Percentiles rank a stretch among this genome's conserved stretches.
phyloP scores from a whole-genome alignment of 176 grass and related monocot genomes.

The Paspalum notatum region DNA sequence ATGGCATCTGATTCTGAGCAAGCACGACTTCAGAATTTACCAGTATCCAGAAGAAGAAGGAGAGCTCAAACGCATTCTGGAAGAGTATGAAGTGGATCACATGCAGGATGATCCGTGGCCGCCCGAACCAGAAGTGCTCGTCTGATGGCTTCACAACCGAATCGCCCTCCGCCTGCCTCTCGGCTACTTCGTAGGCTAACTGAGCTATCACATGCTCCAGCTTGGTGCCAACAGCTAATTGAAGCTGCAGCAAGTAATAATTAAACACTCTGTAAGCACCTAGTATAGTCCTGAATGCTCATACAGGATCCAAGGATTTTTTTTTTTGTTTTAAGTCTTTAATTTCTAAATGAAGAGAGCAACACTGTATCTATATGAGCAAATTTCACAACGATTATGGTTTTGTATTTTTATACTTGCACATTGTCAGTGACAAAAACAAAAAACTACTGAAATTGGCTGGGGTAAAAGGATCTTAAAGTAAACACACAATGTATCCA shows the following conservation, averaged over 20 bases:
- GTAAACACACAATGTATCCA: conserved; percentile 4
- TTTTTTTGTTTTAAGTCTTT: no score
- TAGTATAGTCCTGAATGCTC: not conserved
- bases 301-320: not conserved
- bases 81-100: conserved; percentile 95
- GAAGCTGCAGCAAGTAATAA: conserved; percentile 54
- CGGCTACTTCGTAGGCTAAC: conserved; percentile 79
- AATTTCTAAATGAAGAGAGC: no score
- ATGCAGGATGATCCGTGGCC: conserved; percentile 65
- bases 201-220: conserved; percentile 83
- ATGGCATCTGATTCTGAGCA: not conserved
- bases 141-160: conserved; percentile 84
- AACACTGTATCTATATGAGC: no score
- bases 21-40: conserved; percentile 41
- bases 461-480: no score
- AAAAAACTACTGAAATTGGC: not conserved
- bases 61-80: conserved; percentile 92
- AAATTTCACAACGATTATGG: no score
- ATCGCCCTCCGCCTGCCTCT: conserved; percentile 77
- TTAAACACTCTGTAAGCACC: conserved; percentile 8
- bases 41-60: conserved; percentile 93
- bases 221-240: conserved; percentile 87
- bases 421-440: no score
- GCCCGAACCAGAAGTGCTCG: conserved; percentile 87
- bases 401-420: no score